Percentiles rank a stretch among this genome's conserved stretches.
phyloP scores from a whole-genome alignment of 1,284 basidiomycete genomes.

The Trichosporon coremiiforme region DNA sequence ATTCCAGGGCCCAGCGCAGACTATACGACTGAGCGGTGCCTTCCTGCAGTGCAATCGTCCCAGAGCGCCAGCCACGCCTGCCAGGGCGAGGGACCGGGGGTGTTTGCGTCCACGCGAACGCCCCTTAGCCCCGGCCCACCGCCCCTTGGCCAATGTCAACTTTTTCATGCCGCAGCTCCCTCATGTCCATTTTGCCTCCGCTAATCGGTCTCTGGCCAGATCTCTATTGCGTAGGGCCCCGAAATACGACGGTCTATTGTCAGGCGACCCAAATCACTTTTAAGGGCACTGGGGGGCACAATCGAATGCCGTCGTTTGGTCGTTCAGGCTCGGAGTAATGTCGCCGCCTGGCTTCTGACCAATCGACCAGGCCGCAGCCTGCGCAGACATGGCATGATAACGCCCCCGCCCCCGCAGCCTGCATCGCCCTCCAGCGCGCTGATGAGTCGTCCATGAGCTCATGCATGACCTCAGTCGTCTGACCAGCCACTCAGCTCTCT shows the following conservation, averaged over 20 bases:
- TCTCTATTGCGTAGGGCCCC: background rate
- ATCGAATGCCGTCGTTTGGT: background rate
- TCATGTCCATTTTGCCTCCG: background rate
- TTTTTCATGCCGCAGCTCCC: slow-evolving; percentile 6
- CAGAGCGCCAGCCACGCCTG: background rate
- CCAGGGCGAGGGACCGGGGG: background rate
- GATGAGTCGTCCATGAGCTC: background rate
- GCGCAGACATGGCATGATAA: background rate
- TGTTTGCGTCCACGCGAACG: slow-evolving; percentile 11
- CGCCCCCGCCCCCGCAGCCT: slow-evolving; percentile 2
- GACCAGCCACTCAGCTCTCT: background rate
- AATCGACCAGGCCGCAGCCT: background rate
- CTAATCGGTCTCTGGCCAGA: background rate
- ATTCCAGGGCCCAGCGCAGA: background rate
- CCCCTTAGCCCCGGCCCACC: slow-evolving; percentile 9
- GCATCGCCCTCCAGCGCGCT: slow-evolving; percentile 13
- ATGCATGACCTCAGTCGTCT: background rate
- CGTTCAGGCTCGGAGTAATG: background rate
- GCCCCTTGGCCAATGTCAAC: background rate
- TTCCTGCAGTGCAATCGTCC: background rate
- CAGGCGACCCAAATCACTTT: background rate
- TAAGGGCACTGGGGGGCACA: background rate
- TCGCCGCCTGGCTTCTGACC: background rate
- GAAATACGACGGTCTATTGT: background rate
- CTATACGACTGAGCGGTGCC: background rate